Base-by-base conservation (phyloP, 192 early-diverging fungal species). In the Allomyces macrogynus region DNA sequence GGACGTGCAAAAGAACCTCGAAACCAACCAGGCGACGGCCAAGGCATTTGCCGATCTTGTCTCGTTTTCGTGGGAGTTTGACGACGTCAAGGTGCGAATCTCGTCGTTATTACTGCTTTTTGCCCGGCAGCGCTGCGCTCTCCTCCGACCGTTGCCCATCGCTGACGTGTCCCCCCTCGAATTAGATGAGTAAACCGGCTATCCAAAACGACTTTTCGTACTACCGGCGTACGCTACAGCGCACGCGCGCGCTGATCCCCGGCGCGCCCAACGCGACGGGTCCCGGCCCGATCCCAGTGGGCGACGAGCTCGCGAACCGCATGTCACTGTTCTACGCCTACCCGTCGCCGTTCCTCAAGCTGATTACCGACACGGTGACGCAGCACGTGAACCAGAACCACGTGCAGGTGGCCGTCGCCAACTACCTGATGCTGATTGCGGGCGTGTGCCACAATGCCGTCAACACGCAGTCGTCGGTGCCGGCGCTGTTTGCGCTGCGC, bases 201-300 rank as follows among this genome's bases (percentile, higher is more conserved):
- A 81, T 96, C 67, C 95, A 98, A 73, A 98, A 98, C 74, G 95
- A 98, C 68, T 93, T 98, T 71, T 92, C 92, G 54, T 98, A 92
- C 71, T 98, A 98, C 68, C 87, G 93, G 54, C 81, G 95, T 63
- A 89, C 91, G 62, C 75, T 93, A 25, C 81, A 83, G 42, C 85
- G 90, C 57, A 90, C 89, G 68, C 61, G 23, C 57, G 54, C 25
- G 11, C 16, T 44, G 26, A 25, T 44, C 23, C 22, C 42, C 10
- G 27, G 1, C 11, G 18, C 10, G n/a, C 26, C 65, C 26, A 64
- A 57, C 43, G 54, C 73, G 61, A 61, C 72, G 8, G 82, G 81
- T 61, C 73, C 88, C 65, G 77, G 77, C 27, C 76, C 75, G 25
- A 74, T 77, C 42, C 82, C 84, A 71, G 78, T 89, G 60, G 79